Percentiles rank a stretch among this genome's conserved stretches.
These are phyloP conservation scores for Cercospora janseana DNA, from an alignment of 2,329 filamentous ascomycete genomes.

Conservation along the genomic window DNA sequence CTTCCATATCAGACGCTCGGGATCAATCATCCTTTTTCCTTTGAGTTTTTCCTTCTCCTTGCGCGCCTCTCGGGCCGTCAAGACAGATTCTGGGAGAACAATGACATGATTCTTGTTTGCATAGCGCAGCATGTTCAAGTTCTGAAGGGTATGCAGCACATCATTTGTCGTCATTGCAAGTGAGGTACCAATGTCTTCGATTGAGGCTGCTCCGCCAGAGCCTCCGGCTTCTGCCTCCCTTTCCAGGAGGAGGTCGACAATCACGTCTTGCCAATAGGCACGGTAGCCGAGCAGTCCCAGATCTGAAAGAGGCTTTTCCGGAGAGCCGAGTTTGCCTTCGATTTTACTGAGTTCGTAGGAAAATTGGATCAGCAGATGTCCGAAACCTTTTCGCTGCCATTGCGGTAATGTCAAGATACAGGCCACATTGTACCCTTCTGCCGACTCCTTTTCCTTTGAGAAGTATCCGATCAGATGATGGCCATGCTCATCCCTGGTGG, in stretches of 20 bases:
- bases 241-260: slow-evolving; percentile 80
- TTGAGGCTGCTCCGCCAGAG: slow-evolving; percentile 67
- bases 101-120: slow-evolving; percentile 96
- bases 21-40: slow-evolving; percentile 73
- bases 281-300: slow-evolving; percentile 89
- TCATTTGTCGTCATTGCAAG: slow-evolving; percentile 97
- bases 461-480: slow-evolving; percentile 99
- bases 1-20: slow-evolving; percentile 84
- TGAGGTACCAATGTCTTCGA: slow-evolving; percentile 75
- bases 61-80: slow-evolving; percentile 66
- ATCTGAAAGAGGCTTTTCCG: slow-evolving; percentile 94
- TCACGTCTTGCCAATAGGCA: slow-evolving; percentile 95
- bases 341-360: slow-evolving; percentile 95
- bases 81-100: slow-evolving; percentile 79
- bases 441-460: slow-evolving; percentile 96
- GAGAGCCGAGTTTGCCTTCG: slow-evolving; percentile 90
- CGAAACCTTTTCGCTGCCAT: slow-evolving; percentile 92
- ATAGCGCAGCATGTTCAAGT: slow-evolving; percentile 91
- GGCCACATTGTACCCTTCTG: slow-evolving; percentile 95
- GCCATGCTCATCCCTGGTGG: slow-evolving; percentile 79
- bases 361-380: slow-evolving; percentile 90
- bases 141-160: slow-evolving; percentile 90
- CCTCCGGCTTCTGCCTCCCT: slow-evolving; percentile 50
- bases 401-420: slow-evolving; percentile 97
- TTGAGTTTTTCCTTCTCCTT: slow-evolving; percentile 71